Percentiles rank a stretch among this genome's conserved stretches.
Evolutionary conservation across 306 rosid genomes (phyloP).

Genomic region (Malus fusca): DNA sequence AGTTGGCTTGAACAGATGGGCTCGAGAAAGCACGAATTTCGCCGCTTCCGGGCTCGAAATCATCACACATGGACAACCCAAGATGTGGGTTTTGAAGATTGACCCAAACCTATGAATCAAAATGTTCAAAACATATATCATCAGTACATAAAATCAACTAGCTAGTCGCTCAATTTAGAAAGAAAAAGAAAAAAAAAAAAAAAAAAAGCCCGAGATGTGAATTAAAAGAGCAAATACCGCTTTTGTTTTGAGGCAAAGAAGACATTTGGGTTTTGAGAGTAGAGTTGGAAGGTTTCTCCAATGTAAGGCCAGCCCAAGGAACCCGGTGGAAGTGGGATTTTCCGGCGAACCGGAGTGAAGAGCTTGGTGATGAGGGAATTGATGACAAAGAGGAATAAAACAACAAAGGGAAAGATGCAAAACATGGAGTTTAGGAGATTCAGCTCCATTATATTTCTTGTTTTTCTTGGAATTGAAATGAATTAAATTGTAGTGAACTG

Average conservation of each 20-base stretch:
- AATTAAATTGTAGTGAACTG: too few species aligned
- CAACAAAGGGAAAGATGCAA: conserved; percentile 11
- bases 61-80: conserved; percentile 97
- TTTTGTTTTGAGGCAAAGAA: conserved; percentile 67
- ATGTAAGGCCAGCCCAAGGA: conserved; percentile 80
- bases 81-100: conserved; percentile 91
- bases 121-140: too few species aligned
- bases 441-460: neutral
- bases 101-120: conserved; percentile 58
- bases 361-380: conserved; percentile 22
- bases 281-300: conserved; percentile 88
- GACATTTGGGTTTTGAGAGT: conserved; percentile 90
- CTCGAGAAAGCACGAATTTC: conserved; percentile 63
- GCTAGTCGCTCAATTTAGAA: neutral
- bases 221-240: conserved; percentile 28
- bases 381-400: conserved; percentile 25
- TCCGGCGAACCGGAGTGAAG: conserved; percentile 13
- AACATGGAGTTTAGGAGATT: neutral
- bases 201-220: neutral
- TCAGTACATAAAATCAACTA: neutral
- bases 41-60: conserved; percentile 89
- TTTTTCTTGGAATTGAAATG: neutral
- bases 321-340: conserved; percentile 77
- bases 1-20: conserved; percentile 88
- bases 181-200: too few species aligned